phyloP scores from a whole-genome alignment of 108 stramenopile genomes.

The Cyclotella atomus region DNA sequence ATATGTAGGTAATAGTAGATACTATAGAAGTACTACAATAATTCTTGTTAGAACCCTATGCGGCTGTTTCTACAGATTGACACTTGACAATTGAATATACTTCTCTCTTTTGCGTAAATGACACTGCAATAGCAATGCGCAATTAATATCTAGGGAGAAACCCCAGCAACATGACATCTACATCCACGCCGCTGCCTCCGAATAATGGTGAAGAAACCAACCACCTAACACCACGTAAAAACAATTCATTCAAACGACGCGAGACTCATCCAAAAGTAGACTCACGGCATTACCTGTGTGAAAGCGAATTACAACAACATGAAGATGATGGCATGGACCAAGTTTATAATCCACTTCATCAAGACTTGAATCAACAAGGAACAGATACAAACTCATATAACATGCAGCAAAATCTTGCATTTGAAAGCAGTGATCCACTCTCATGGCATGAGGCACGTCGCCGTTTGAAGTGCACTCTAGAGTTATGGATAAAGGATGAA shows the following conservation, averaged over 20 bases:
- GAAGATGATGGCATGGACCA: neutral
- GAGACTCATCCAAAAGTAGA: neutral
- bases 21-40: too few relatives aligned
- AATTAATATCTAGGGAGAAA: too few relatives aligned
- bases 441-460: constrained; percentile 34
- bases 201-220: neutral
- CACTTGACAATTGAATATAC: too few relatives aligned
- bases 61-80: too few relatives aligned
- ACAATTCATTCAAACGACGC: constrained; percentile 1
- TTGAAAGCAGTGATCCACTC: constrained; percentile 4
- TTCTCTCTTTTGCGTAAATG: too few relatives aligned
- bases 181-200: neutral
- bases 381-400: neutral
- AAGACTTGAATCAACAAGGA: neutral
- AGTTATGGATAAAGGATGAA: constrained; percentile 9
- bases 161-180: neutral
- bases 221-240: constrained; percentile 14
- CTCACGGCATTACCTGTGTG: neutral
- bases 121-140: too few relatives aligned
- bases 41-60: too few relatives aligned
- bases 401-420: neutral
- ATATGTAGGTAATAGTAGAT: too few relatives aligned
- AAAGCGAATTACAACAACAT: neutral
- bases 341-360: neutral
- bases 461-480: constrained; percentile 23